These are phyloP conservation scores for Clonostachys solani DNA, from an alignment of 2,329 filamentous ascomycete genomes.

Conservation along the genomic window DNA sequence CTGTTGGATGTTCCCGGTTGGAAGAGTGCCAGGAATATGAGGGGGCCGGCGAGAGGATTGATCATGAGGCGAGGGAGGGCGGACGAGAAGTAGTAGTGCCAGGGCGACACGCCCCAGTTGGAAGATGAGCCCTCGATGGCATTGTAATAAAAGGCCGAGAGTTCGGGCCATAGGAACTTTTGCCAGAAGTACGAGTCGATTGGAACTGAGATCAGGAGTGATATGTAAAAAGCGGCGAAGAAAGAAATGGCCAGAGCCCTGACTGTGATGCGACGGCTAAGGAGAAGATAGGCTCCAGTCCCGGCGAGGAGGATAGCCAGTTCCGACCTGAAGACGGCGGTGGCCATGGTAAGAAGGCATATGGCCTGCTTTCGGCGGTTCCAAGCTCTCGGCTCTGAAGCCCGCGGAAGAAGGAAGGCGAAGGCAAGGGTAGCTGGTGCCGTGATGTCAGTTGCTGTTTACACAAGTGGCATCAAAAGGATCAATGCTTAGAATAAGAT, in stretches of 20 bases:
- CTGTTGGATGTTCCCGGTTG: conserved; percentile 38
- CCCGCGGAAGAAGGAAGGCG: conserved; percentile 35
- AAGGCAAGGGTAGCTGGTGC: conserved; percentile 60
- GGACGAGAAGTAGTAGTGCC: conserved; percentile 80
- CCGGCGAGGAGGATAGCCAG: conserved; percentile 74
- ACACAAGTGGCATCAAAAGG: neutral
- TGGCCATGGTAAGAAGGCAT: conserved; percentile 72
- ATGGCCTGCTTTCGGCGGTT: conserved; percentile 59
- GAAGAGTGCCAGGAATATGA: conserved; percentile 48
- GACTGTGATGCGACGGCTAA: conserved; percentile 46
- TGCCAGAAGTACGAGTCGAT: conserved; percentile 97
- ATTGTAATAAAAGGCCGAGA: conserved; percentile 87
- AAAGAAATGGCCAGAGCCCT: conserved; percentile 63
- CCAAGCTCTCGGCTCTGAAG: conserved; percentile 15
- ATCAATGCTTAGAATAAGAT: neutral
- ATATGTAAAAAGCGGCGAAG: conserved; percentile 57
- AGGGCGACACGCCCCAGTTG: conserved; percentile 83
- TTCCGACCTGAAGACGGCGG: conserved; percentile 85
- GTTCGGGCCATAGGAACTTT: conserved; percentile 81
- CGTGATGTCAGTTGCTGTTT: neutral
- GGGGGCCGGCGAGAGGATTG: conserved; percentile 65
- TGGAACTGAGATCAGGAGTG: conserved; percentile 65
- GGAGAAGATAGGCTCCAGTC: conserved; percentile 61
- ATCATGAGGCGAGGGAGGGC: conserved; percentile 78
- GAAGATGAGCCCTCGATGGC: conserved; percentile 78